These are phyloP conservation scores for Quercus dentata DNA, from an alignment of 306 rosid genomes.

Conservation along the genomic window DNA sequence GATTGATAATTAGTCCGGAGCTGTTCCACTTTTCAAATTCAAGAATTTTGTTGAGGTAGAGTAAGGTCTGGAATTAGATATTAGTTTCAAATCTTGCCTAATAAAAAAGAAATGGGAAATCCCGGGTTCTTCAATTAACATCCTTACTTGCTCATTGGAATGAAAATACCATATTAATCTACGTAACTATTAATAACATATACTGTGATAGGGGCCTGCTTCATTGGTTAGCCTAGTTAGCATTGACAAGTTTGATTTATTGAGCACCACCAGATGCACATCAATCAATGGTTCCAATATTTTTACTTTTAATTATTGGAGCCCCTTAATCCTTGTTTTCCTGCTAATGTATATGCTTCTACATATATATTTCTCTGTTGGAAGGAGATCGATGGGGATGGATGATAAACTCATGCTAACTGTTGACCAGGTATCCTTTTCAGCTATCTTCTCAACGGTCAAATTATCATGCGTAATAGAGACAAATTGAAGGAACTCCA, in stretches of 20 bases:
- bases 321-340: not conserved
- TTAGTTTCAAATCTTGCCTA: not conserved
- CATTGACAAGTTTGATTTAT: not conserved
- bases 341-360: not conserved
- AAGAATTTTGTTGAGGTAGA: not conserved
- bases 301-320: not conserved
- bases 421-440: too few species aligned
- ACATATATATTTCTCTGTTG: not conserved
- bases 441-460: not conserved
- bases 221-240: not conserved
- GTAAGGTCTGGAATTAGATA: too few species aligned
- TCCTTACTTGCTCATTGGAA: not conserved
- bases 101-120: not conserved
- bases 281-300: not conserved
- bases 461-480: too few species aligned
- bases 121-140: not conserved
- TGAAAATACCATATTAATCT: not conserved
- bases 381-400: not conserved
- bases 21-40: not conserved
- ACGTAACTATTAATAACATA: not conserved
- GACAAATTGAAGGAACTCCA: too few species aligned
- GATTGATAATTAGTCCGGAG: not conserved
- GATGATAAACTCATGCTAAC: too few species aligned
- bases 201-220: too few species aligned
- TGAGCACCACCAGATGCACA: not conserved